Conservation (phyloP, 2,329 filamentous ascomycete genomes). For the Chrysosporium keratinophilum region DNA sequence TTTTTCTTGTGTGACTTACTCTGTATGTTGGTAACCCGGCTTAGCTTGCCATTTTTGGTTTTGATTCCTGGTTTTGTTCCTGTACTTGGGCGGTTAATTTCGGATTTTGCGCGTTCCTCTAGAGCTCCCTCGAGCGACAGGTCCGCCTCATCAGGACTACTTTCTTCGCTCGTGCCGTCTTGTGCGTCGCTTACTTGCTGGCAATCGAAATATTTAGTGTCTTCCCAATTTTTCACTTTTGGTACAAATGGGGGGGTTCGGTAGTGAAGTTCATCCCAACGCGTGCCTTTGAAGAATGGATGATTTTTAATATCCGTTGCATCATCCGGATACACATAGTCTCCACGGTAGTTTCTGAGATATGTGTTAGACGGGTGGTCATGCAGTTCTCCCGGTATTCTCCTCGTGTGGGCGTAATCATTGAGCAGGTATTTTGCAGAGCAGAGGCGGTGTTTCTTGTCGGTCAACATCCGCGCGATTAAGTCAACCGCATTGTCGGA, state of each 20-base stretch:
- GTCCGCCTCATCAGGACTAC: conserved; percentile 1
- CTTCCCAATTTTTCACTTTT: conserved; percentile 54
- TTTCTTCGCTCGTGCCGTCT: conserved; percentile 30
- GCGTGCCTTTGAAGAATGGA: conserved; percentile 69
- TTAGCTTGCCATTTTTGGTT: conserved; percentile 20
- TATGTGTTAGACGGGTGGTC: conserved; percentile 25
- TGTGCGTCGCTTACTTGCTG: conserved; percentile 54
- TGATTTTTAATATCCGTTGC: conserved; percentile 84
- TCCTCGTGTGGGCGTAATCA: conserved; percentile 39
- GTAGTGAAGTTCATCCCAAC: conserved; percentile 65
- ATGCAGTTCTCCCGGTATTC: conserved; percentile 25
- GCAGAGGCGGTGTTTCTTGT: conserved; percentile 66
- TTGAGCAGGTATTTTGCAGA: conserved; percentile 62
- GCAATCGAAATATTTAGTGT: conserved; percentile 85
- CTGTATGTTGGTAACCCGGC: conserved; percentile 27
- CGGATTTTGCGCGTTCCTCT: not conserved
- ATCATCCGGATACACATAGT: conserved; percentile 71
- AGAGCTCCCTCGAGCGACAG: not conserved
- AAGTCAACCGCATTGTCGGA: conserved; percentile 66
- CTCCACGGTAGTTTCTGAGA: conserved; percentile 36
- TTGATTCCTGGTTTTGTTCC: not conserved
- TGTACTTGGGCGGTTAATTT: not conserved
- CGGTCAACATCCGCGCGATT: conserved; percentile 59
- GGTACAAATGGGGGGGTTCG: conserved; percentile 71
- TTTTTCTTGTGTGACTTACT: conserved; percentile 39